Evolutionary conservation across 192 early-diverging fungal genomes (phyloP).

Genomic region (Backusella psychrophila): DNA sequence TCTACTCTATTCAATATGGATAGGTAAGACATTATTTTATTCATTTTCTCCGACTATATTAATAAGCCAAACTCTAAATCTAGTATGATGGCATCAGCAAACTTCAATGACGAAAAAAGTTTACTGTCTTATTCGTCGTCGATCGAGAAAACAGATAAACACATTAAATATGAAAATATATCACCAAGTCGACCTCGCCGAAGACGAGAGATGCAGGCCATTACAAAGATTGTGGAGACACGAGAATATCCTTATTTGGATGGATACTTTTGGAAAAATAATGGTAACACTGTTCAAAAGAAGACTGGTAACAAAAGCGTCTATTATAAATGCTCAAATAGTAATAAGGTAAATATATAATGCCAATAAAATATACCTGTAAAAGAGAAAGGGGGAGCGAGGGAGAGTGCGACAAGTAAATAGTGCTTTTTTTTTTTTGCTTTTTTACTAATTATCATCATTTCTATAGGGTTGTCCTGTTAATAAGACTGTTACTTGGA

Average conservation of each 20-base stretch:
- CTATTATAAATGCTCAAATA: constrained; percentile 60
- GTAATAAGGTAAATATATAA: constrained; percentile 40
- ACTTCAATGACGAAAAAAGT: background rate
- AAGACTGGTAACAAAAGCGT: constrained; percentile 57
- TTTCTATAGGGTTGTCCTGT: constrained; percentile 35
- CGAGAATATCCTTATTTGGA: constrained; percentile 45
- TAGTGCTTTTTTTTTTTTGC: constrained; percentile 17
- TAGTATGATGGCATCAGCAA: background rate
- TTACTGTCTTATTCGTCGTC: background rate
- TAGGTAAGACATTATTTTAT: background rate
- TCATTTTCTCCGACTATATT: background rate
- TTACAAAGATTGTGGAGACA: constrained; percentile 56
- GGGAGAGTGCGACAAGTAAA: background rate
- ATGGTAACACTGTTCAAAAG: constrained; percentile 56
- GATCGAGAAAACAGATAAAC: background rate
- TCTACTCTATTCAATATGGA: background rate
- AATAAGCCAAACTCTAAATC: background rate
- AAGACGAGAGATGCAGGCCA: constrained; percentile 57
- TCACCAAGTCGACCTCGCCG: constrained; percentile 38
- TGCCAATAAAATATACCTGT: background rate
- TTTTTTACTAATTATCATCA: background rate
- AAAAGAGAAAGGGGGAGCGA: background rate
- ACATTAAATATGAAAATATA: background rate
- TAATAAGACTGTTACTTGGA: constrained; percentile 57
- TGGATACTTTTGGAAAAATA: constrained; percentile 56